A percentile compares a stretch with the other conserved stretches of the same genome.
Evolutionary conservation across 1,284 basidiomycete species (phyloP).

Genomic region (Ganoderma lucidum): DNA sequence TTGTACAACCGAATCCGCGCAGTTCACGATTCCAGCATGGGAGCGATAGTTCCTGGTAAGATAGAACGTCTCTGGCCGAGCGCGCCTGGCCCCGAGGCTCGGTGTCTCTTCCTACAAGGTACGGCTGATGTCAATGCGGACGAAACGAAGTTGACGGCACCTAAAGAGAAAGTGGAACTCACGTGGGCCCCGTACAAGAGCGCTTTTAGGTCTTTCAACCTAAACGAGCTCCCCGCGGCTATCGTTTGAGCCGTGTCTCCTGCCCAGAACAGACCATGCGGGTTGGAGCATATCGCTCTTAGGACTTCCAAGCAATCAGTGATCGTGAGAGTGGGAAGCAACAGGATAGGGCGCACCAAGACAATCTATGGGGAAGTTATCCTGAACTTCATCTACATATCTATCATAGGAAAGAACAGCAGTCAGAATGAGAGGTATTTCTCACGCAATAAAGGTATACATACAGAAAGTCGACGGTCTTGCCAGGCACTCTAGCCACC

Average conservation of each 20-base stretch:
- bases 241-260: constrained; percentile 85
- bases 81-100: constrained; percentile 2
- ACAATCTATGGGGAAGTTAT: constrained; percentile 73
- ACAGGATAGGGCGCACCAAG: not conserved
- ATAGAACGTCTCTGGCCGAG: constrained; percentile 59
- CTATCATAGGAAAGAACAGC: constrained; percentile 41
- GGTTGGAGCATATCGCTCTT: constrained; percentile 53
- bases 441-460: constrained; percentile 26
- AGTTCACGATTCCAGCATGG: constrained; percentile 71
- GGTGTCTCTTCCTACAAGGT: too few species aligned
- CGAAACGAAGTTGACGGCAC: too few species aligned
- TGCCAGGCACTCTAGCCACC: constrained; percentile 45
- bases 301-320: too few species aligned
- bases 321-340: not conserved
- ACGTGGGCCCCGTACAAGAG: too few species aligned
- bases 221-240: constrained; percentile 74
- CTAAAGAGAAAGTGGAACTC: too few species aligned
- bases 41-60: constrained; percentile 74
- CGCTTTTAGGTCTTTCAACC: constrained; percentile 72
- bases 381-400: constrained; percentile 79
- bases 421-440: not conserved
- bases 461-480: constrained; percentile 64
- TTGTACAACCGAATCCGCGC: constrained; percentile 68
- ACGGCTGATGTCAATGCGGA: too few species aligned
- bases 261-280: constrained; percentile 78